Percentiles rank a stretch among this genome's conserved stretches.
Conservation (phyloP, 495 filamentous ascomycete genomes). For the Hyaloscypha bicolor region DNA sequence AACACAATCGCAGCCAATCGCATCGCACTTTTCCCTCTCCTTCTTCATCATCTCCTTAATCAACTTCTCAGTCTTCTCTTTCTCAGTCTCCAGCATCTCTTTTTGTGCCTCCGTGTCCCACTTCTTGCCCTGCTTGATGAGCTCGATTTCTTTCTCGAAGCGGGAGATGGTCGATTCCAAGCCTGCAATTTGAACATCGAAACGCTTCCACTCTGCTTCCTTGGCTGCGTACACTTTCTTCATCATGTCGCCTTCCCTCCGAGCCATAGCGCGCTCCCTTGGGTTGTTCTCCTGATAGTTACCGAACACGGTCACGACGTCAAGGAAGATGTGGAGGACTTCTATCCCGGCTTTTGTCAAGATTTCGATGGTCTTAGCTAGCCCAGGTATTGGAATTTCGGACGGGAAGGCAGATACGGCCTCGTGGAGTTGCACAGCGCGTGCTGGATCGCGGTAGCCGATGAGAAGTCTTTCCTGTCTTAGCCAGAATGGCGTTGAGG, state of each 20-base stretch:
- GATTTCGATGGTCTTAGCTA: not conserved
- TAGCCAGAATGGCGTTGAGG: too few species aligned
- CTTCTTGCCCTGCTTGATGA: not conserved
- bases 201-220: too few species aligned
- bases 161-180: not conserved
- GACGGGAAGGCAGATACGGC: not conserved
- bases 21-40: not conserved
- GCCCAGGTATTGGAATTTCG: not conserved
- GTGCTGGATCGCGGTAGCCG: not conserved
- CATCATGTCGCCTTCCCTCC: not conserved
- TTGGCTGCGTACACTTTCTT: too few species aligned
- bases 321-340: too few species aligned
- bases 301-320: too few species aligned
- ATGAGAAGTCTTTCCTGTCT: too few species aligned
- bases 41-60: not conserved
- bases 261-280: not conserved
- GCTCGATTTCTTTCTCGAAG: not conserved
- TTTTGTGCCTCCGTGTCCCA: not conserved
- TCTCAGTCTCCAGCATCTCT: not conserved
- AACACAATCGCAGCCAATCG: not conserved
- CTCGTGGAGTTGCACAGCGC: not conserved
- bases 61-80: not conserved
- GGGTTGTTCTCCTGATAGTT: too few species aligned
- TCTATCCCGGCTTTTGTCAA: not conserved
- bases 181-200: not conserved